A percentile compares a stretch with the other conserved stretches of the same genome.
These are phyloP conservation scores for Lentinula raphanica DNA, from an alignment of 768 basidiomycete species.

Conservation along the genomic window DNA sequence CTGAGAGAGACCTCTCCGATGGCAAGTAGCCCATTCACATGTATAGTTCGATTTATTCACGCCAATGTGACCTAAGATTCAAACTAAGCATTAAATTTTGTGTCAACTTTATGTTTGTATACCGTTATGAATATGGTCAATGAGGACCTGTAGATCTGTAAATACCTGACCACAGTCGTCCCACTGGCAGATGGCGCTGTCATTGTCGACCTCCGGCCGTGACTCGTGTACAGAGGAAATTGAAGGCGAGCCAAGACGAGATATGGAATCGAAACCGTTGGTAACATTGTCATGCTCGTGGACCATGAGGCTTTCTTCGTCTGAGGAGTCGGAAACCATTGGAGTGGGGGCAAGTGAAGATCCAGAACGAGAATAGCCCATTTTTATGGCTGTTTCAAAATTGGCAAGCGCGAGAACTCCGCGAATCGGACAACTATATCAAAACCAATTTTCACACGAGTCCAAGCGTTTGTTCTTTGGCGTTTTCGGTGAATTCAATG, in stretches of 20 bases:
- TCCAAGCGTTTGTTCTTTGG: not conserved
- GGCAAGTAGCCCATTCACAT: constrained; percentile 86
- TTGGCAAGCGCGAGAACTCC: not conserved
- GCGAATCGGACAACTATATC: not conserved
- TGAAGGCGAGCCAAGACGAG: constrained; percentile 36
- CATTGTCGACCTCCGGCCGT: constrained; percentile 20
- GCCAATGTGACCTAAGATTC: constrained; percentile 66
- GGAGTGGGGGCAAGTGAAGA: constrained; percentile 18
- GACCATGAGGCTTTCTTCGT: not conserved
- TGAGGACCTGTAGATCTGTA: constrained; percentile 65
- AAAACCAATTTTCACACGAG: not conserved
- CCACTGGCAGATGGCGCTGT: constrained; percentile 79
- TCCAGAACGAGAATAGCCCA: constrained; percentile 8
- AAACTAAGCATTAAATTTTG: not conserved
- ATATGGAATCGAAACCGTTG: constrained; percentile 19
- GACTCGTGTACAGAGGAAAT: constrained; percentile 10
- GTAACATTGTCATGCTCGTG: not conserved
- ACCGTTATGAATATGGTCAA: constrained; percentile 83
- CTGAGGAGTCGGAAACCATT: constrained; percentile 13
- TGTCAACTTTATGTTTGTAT: constrained; percentile 19
- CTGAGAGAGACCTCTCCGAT: constrained; percentile 74
- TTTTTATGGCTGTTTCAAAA: not conserved
- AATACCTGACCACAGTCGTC: constrained; percentile 74
- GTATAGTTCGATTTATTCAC: constrained; percentile 80
- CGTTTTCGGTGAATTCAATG: not conserved